Evolutionary conservation across 2,329 filamentous ascomycete genomes (phyloP), one percentile per base, ranked within the genome.

Genomic region (Aureobasidium subglaciale): DNA sequence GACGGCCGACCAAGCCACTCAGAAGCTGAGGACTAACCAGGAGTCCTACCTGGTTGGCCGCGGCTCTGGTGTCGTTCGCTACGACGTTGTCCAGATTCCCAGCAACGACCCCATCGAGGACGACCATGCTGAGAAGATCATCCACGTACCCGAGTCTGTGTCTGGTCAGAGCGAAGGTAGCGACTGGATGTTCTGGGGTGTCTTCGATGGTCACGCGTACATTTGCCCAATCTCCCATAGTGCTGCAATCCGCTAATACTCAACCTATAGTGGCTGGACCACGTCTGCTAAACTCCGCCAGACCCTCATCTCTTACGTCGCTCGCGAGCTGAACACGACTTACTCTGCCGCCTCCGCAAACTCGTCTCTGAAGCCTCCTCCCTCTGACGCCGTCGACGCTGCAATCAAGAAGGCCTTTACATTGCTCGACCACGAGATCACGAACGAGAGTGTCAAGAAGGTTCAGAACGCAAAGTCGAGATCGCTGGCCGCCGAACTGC

Each of bases 141-240:
- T 99, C 43, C 89, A 97, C 71, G 83, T 96, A 8, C 87, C 89
- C 4, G 79, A 80, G 53, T 78, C 75, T 48, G 75, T 80, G 35
- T 76, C 78, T 15, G 75, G 77, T 7, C 75, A 80, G 64, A 73
- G 80, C 67, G 61, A 77, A 16, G 83, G 78, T 58, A 88, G 82
- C 59, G 95, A 99, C 71, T 99, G 93, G 93, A 97, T 97, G 90
- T 99, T 99, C 71, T 99, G 95, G 93, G 93, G 91, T 57, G 91
- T 99, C 16, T 99, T 97, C 71, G 93, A 99, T 68, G 93, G 93
- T 0, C 93, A 99, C 72, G 89, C 88, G 89, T 92, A 75, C 71
- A 81, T 10, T 38, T 10, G 2, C 11, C 35, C 18, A 40, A 25
- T 22, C 27, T 10, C 25, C 4, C 9, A 5, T n/a, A 20, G 11